phyloP scores from a whole-genome alignment of 139 green algal species.

The Picochlorum sp. region DNA sequence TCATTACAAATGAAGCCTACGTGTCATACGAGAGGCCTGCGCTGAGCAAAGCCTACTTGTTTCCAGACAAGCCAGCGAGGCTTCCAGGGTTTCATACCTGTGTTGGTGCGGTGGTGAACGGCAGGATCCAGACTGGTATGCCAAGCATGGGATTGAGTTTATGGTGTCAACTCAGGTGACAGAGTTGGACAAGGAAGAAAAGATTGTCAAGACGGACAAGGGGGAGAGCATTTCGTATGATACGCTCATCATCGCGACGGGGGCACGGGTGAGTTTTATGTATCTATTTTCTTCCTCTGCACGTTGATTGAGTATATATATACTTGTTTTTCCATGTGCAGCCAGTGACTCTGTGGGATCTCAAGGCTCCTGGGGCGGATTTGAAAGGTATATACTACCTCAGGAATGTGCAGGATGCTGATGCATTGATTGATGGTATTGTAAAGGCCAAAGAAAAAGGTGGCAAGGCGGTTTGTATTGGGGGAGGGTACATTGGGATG shows the following conservation, averaged over 20 bases:
- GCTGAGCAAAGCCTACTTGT: constrained; percentile 82
- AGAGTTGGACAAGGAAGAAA: constrained; percentile 42
- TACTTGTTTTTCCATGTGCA: background rate
- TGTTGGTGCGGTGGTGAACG: constrained; percentile 79
- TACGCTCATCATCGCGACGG: constrained; percentile 81
- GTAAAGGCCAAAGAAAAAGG: constrained; percentile 34
- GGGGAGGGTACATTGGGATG: constrained; percentile 92
- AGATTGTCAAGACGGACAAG: constrained; percentile 44
- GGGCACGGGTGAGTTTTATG: constrained; percentile 27
- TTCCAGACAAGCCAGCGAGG: constrained; percentile 50
- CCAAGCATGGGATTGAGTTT: constrained; percentile 64
- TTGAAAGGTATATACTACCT: constrained; percentile 73
- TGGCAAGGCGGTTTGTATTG: constrained; percentile 65
- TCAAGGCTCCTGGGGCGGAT: constrained; percentile 58
- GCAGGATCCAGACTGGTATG: constrained; percentile 71
- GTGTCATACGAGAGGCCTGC: constrained; percentile 84
- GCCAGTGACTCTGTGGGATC: constrained; percentile 53
- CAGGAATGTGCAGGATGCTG: constrained; percentile 69
- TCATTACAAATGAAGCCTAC: constrained; percentile 57
- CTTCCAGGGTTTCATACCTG: constrained; percentile 91
- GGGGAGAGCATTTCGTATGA: constrained; percentile 61
- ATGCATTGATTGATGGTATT: constrained; percentile 58
- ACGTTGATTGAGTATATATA: too few relatives aligned
- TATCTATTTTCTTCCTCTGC: background rate
- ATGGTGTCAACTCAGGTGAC: constrained; percentile 48